phyloP scores from a whole-genome alignment of 169 alveolate genomes.

The Blepharisma undulans region DNA sequence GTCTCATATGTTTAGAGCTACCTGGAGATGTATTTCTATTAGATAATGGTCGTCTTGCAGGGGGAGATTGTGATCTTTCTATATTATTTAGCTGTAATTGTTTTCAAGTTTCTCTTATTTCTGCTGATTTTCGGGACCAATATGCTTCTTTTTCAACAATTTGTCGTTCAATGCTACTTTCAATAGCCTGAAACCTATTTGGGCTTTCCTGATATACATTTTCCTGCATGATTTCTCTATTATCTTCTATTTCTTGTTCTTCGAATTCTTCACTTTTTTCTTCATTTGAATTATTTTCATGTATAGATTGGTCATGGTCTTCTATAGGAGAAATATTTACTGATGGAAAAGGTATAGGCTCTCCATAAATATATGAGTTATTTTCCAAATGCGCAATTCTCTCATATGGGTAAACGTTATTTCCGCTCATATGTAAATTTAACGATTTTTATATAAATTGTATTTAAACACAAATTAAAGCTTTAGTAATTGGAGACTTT shows the following conservation, averaged over 20 bases:
- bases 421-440: background rate
- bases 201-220: background rate
- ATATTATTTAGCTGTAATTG: background rate
- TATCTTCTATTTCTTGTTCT: background rate
- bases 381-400: background rate
- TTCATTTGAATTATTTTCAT: background rate
- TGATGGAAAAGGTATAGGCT: background rate
- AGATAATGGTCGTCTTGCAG: background rate
- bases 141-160: constrained; percentile 2
- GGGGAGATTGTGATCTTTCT: background rate
- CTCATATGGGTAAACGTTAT: background rate
- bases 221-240: background rate
- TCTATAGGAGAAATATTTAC: background rate
- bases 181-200: background rate
- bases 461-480: constrained; percentile 37
- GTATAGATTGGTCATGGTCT: background rate
- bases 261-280: background rate
- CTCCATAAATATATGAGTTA: background rate
- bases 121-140: background rate
- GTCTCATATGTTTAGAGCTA: background rate
- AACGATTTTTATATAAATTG: background rate
- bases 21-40: background rate
- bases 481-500: constrained; percentile 73
- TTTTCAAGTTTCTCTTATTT: background rate
- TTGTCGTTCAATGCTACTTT: background rate